Evolutionary conservation across 31 red algal species (phyloP), one percentile per base, ranked within the genome.

Genomic region (Asparagopsis taxiformis): DNA sequence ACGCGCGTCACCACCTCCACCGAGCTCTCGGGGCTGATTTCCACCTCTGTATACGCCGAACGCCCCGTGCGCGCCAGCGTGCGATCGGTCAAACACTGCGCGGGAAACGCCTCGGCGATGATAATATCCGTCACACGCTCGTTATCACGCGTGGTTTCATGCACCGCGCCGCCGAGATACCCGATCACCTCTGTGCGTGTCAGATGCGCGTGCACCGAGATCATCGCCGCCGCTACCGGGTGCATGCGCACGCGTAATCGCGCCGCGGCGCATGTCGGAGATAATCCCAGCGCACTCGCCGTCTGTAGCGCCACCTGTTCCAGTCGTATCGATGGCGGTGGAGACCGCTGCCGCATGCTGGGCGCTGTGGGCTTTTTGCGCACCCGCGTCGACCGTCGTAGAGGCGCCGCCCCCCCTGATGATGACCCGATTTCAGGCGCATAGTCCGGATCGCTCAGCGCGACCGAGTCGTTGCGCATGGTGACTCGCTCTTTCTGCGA

Each of bases 151-250:
- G n/a, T n/a, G 21, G 64, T 59, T 35, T 58, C 20, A 1, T 53
- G 60, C 19, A 70, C 62, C 32, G 38, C 44, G 54, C 89, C 89
- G 32, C 74, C 89, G 49, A 93, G 33, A 35, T 86, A 93, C 59
- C 89, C 89, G 52, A 93, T 93, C 23, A 93, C 68, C 53, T 93
- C 89, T 0, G 68, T 72, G 53, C 65, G 36, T 30, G 76, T 73
- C 22, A 93, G 38, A 41, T 93, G 89, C 2, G 89, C 80, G 39
- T 93, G 89, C 41, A 93, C 70, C 23, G 68, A 65, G 65, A 93
- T 86, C 1, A 93, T 21, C 20, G 82, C 68, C 1, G 69, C 28
- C 1, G 89, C 89, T 8, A 70, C 51, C 16, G 81, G 81, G 61
- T 93, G 80, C 10, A 86, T 41, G 26, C 43, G 29, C 10, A 92